phyloP scores from a whole-genome alignment of 768 basidiomycete genomes.

The Atractiella rhizophila region DNA sequence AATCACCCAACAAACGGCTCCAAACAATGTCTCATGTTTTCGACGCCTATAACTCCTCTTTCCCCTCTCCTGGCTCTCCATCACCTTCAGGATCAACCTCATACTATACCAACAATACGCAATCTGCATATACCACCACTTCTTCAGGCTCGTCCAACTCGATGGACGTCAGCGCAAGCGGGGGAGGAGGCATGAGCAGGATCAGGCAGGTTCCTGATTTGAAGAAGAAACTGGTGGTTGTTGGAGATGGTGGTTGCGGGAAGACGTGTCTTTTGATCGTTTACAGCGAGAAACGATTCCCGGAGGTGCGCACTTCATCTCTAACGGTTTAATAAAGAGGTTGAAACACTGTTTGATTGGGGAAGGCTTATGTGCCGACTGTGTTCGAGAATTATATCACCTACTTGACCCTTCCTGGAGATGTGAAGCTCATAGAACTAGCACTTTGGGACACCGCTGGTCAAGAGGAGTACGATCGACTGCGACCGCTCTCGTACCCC shows the following conservation, averaged over 20 bases:
- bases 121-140: no score
- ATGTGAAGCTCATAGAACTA: conserved; percentile 69
- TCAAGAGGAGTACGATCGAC: conserved; percentile 95
- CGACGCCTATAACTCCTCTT: no score
- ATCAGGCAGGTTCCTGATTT: no score
- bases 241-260: conserved; percentile 6
- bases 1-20: no score
- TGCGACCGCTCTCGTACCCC: conserved; percentile 85
- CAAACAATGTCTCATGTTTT: no score
- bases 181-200: no score
- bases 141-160: no score
- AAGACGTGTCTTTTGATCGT: conserved; percentile 77
- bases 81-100: no score
- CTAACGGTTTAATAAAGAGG: neutral
- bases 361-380: conserved; percentile 67
- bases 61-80: no score
- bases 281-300: conserved; percentile 48
- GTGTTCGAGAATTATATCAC: conserved; percentile 90
- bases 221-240: no score
- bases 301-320: neutral
- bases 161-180: no score
- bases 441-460: conserved; percentile 99
- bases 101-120: no score
- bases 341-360: neutral
- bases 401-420: conserved; percentile 84